Evolutionary conservation across 2,329 filamentous ascomycete species (phyloP).

Genomic region (Scytalidium lignicola): DNA sequence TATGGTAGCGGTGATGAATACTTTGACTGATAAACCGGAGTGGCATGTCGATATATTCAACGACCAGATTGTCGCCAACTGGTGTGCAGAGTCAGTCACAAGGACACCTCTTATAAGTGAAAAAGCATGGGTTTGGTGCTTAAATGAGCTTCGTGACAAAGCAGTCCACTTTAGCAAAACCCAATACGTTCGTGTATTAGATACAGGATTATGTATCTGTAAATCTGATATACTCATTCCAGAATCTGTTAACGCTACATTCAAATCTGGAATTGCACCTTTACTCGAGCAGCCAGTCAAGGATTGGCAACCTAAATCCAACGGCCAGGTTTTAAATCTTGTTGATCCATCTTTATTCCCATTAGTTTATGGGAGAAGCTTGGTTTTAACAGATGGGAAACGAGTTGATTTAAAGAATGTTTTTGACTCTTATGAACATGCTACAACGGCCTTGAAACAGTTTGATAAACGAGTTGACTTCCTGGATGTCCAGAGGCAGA

Average conservation of each 20-base stretch:
- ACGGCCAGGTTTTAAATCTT: conserved; percentile 51
- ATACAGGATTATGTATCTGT: conserved; percentile 28
- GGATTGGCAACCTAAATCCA: conserved; percentile 56
- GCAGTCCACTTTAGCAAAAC: conserved; percentile 1
- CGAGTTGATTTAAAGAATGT: not conserved
- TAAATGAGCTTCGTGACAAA: conserved; percentile 9
- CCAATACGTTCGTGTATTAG: conserved; percentile 1
- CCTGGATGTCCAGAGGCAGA: no score
- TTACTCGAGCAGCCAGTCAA: conserved; percentile 49
- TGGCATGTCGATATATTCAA: conserved; percentile 13
- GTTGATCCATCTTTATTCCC: conserved; percentile 60
- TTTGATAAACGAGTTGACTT: not conserved
- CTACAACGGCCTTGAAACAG: conserved; percentile 6
- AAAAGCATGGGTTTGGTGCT: conserved; percentile 8
- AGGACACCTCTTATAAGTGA: conserved; percentile 2
- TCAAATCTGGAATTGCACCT: conserved; percentile 35
- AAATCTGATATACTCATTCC: conserved; percentile 47
- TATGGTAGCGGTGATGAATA: no score
- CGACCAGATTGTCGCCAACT: conserved; percentile 14
- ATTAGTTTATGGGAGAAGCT: conserved; percentile 44
- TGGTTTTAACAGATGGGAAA: conserved; percentile 27
- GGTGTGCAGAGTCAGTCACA: conserved; percentile 12
- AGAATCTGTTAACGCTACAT: conserved; percentile 29
- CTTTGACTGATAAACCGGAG: conserved; percentile 14
- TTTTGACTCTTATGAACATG: conserved; percentile 18